Percentiles rank a stretch among this genome's conserved stretches.
These are phyloP conservation scores for Garcia nutans DNA, from an alignment of 345 rosid genomes.

Conservation along the genomic window DNA sequence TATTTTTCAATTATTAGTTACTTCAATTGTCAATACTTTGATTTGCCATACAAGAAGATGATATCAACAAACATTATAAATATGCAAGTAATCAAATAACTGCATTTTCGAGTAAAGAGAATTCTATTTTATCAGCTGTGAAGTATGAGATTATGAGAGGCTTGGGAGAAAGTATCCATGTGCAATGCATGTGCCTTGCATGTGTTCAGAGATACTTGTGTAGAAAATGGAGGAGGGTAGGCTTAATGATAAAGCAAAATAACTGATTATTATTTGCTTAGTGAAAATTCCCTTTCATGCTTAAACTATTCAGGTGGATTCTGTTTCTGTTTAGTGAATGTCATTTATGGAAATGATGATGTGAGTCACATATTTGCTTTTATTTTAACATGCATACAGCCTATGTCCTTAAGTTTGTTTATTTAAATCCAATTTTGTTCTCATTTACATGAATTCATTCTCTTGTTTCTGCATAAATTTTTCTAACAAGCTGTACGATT, in stretches of 20 bases:
- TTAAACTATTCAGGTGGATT: not conserved
- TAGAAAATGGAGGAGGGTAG: not conserved
- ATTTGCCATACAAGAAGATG: not conserved
- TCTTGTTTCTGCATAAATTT: not conserved
- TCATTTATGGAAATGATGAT: not conserved
- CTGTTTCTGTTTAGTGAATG: not conserved
- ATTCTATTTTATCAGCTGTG: not conserved
- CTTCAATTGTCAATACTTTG: not conserved
- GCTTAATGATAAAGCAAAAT: not conserved
- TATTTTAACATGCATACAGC: not conserved
- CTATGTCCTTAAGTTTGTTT: not conserved
- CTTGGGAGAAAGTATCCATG: not conserved
- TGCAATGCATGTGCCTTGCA: not conserved
- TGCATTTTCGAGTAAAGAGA: not conserved
- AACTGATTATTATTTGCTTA: not conserved
- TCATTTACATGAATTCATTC: too few relatives aligned
- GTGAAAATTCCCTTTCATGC: not conserved
- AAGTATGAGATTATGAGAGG: not conserved
- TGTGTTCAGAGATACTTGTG: not conserved
- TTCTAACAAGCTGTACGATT: not conserved
- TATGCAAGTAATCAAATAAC: not conserved
- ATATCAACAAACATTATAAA: not conserved
- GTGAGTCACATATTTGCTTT: not conserved
- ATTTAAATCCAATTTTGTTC: too few relatives aligned
- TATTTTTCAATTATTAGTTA: slow-evolving; percentile 3